A percentile compares a stretch with the other conserved stretches of the same genome.
Conservation (phyloP, 2,329 filamentous ascomycete species). For the Pseudocercospora eumusae region DNA sequence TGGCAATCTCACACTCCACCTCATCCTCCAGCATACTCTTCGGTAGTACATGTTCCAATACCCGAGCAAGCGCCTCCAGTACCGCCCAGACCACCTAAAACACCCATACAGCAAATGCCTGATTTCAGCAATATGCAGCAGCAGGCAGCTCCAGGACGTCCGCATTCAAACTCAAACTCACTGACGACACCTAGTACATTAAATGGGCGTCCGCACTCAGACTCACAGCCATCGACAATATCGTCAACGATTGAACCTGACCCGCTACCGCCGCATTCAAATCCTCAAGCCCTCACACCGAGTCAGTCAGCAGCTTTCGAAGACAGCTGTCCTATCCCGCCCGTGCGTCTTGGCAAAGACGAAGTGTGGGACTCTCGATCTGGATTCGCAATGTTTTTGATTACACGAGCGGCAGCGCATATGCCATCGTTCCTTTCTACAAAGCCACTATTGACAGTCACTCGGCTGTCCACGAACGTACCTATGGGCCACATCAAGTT, state of each 20-base stretch:
- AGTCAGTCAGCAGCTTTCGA: constrained; percentile 25
- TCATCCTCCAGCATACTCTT: constrained; percentile 1
- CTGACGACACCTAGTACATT: not conserved
- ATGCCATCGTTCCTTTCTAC: constrained; percentile 29
- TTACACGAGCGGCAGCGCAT: constrained; percentile 25
- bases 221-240: constrained; percentile 8
- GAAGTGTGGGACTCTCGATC: constrained; percentile 24
- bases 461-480: constrained; percentile 12
- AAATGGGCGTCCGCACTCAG: constrained; percentile 6
- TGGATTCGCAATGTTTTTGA: constrained; percentile 21
- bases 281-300: constrained; percentile 28
- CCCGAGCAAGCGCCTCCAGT: constrained; percentile 12
- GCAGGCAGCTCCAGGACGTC: not conserved
- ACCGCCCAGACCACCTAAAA: constrained; percentile 17
- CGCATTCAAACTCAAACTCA: not conserved
- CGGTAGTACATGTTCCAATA: not conserved
- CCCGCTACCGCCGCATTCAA: constrained; percentile 29
- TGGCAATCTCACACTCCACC: constrained; percentile 3
- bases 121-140: not conserved
- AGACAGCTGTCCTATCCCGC: constrained; percentile 22
- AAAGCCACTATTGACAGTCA: constrained; percentile 27
- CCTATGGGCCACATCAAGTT: constrained; percentile 30
- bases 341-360: constrained; percentile 25
- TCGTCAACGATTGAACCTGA: constrained; percentile 25
- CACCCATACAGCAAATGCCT: not conserved